Evolutionary conservation across 768 basidiomycete genomes (phyloP).

Genomic region (Mycena maculata): DNA sequence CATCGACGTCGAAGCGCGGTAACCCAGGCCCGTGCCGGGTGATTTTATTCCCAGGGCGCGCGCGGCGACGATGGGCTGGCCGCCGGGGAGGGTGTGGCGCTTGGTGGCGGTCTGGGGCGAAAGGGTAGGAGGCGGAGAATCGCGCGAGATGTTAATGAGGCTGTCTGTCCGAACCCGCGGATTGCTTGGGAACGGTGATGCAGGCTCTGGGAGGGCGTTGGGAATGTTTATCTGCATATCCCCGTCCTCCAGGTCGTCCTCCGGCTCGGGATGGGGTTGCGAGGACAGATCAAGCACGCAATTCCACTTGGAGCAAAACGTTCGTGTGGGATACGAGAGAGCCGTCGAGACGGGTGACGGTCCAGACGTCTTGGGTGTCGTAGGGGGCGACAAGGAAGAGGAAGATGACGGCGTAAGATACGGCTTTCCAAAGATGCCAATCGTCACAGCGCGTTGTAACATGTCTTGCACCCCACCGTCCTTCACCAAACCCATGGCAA

Average conservation of each 20-base stretch:
- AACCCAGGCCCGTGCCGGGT: conserved; percentile 28
- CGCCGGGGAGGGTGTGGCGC: conserved; percentile 62
- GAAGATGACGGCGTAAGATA: conserved; percentile 50
- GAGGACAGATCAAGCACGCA: conserved; percentile 83
- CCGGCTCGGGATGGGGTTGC: conserved; percentile 44
- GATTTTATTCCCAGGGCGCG: conserved; percentile 39
- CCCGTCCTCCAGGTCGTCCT: conserved; percentile 44
- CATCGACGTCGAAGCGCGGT: conserved; percentile 39
- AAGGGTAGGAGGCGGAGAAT: conserved; percentile 18
- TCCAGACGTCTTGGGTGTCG: conserved; percentile 25
- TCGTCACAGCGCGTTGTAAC: conserved; percentile 78
- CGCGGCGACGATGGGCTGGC: conserved; percentile 44
- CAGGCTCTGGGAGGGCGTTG: conserved; percentile 75
- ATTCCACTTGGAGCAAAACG: conserved; percentile 91
- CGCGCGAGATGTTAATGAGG: conserved; percentile 33
- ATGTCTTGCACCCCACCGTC: conserved; percentile 38
- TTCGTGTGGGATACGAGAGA: conserved; percentile 69
- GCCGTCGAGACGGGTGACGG: conserved; percentile 34
- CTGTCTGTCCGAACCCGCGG: conserved; percentile 23
- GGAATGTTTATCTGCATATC: conserved; percentile 48
- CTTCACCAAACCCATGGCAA: conserved; percentile 47
- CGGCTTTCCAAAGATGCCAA: conserved; percentile 82
- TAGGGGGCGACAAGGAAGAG: conserved; percentile 9
- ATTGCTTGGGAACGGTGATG: conserved; percentile 79
- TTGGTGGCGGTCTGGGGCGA: conserved; percentile 56